Base-by-base conservation (phyloP, 768 basidiomycete species). In the Lanmaoa rubissima region DNA sequence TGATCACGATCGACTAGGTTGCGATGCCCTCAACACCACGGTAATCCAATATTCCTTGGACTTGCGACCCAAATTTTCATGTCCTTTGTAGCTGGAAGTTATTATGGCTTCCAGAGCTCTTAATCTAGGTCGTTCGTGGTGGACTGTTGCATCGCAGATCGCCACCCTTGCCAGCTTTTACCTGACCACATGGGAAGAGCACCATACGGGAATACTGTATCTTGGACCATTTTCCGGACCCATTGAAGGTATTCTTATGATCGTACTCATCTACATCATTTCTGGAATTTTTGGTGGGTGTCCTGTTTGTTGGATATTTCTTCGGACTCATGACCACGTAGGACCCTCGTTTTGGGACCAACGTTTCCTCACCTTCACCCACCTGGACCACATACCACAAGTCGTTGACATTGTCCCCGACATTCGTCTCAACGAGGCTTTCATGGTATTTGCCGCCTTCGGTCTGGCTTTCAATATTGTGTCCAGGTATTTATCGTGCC, bases 181-280 rank as follows among this genome's bases (percentile, higher is more conserved):
- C 69, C 74, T 88, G 40, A 84, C 85, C 2, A 89, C 87, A 19
- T 88, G 86, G 86, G 87, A 87, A 61, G 83, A 96, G 71, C 93
- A 90, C 65, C 90, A 98, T 63, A 98, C 95, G 2, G 92, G 95
- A 28, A 86, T 90, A 61, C 77, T 98, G 16, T 99, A 87, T 77
- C 86, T 99, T 17, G 94, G 92, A 10, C 83, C 88, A 35, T 96
- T 96, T 73, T 96, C 93, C 16, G 96, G 97, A 1, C 96, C 97
- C 0, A 91, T 98, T 2, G 97, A 98, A 71, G 97, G 97, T 8
- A 96, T 98, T 61, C 75, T 99, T 36, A 81, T 98, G 72, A 87
- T 98, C 53, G 77, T 87, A 28, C 69, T 63, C 10, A 86, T 98
- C 53, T 98, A 87, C 74, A 61, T 85, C 32, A 75, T 96, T 51